A percentile compares a stretch with the other conserved stretches of the same genome.
Conservation (phyloP, 306 rosid species). For the Prunus davidiana region DNA sequence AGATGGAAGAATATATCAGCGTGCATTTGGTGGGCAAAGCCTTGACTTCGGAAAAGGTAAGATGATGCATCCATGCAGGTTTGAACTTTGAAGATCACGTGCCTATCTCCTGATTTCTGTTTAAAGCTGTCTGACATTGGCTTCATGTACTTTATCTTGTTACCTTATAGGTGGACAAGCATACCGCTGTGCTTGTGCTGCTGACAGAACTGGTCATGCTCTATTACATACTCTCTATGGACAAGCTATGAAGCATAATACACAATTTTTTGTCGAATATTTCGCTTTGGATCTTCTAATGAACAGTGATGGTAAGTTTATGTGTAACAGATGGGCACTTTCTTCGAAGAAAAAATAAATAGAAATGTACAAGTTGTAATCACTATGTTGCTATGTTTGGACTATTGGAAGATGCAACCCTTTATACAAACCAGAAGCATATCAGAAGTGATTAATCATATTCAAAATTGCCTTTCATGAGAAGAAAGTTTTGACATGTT, state of each 20-base stretch:
- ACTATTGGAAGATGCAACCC: conserved; percentile 3
- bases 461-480: not conserved
- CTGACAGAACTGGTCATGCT: conserved; percentile 96
- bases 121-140: conserved; percentile 21
- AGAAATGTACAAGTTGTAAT: not conserved
- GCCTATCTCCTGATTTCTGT: not conserved
- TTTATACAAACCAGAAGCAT: not conserved
- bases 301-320: conserved; percentile 68
- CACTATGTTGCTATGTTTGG: not conserved
- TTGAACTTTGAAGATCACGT: conserved; percentile 16
- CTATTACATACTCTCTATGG: conserved; percentile 84
- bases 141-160: conserved; percentile 20
- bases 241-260: conserved; percentile 88
- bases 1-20: conserved; percentile 87
- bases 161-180: conserved; percentile 78
- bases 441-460: not conserved
- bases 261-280: conserved; percentile 87
- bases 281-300: conserved; percentile 82
- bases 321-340: not conserved
- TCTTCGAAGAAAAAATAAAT: not conserved
- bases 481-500: not conserved
- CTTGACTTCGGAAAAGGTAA: conserved; percentile 89
- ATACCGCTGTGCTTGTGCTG: conserved; percentile 95
- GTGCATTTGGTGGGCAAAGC: conserved; percentile 98
- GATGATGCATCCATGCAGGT: conserved; percentile 4